A percentile compares a stretch with the other conserved stretches of the same genome.
These are phyloP conservation scores for Coleophoma eucalyptorum DNA, from an alignment of 2,329 filamentous ascomycete species.

Conservation along the genomic window DNA sequence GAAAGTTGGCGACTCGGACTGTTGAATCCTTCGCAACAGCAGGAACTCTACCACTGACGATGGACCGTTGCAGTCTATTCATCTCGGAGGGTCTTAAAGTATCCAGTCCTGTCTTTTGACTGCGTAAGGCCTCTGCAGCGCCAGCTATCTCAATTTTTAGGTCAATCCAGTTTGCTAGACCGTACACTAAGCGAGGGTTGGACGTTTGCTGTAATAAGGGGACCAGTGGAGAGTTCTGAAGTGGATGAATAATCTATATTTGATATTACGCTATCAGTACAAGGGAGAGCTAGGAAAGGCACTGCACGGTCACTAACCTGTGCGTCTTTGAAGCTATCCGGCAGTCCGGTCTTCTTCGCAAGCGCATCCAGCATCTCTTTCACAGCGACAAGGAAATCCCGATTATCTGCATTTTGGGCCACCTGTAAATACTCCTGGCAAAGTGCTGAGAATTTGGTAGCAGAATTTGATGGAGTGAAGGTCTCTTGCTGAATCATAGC, in stretches of 20 bases:
- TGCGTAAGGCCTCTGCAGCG: slow-evolving; percentile 37
- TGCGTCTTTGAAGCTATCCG: slow-evolving; percentile 30
- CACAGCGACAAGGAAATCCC: slow-evolving; percentile 17
- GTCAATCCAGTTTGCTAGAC: slow-evolving; percentile 51
- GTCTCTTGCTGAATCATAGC: slow-evolving; percentile 7
- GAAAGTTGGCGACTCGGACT: slow-evolving; percentile 46
- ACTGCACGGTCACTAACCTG: slow-evolving; percentile 37
- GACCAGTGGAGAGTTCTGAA: slow-evolving; percentile 53
- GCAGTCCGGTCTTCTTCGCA: slow-evolving; percentile 15
- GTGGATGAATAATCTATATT: slow-evolving; percentile 50
- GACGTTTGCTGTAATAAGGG: slow-evolving; percentile 36
- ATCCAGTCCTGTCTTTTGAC: slow-evolving; percentile 36
- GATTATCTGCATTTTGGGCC: slow-evolving; percentile 16
- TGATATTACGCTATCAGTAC: slow-evolving; percentile 27
- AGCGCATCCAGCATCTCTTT: slow-evolving; percentile 18
- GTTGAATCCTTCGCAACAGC: slow-evolving; percentile 60
- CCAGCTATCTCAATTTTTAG: slow-evolving; percentile 39
- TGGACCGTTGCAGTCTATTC: slow-evolving; percentile 58
- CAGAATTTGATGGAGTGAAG: background rate
- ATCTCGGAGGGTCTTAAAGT: slow-evolving; percentile 46
- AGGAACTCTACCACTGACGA: slow-evolving; percentile 48
- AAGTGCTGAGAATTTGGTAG: slow-evolving; percentile 1
- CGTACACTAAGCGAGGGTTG: slow-evolving; percentile 32
- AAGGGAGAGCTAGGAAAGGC: slow-evolving; percentile 22
- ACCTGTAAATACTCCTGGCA: slow-evolving; percentile 18